These are phyloP conservation scores for Castanea crenata DNA, from an alignment of 306 rosid genomes.

Conservation along the genomic window DNA sequence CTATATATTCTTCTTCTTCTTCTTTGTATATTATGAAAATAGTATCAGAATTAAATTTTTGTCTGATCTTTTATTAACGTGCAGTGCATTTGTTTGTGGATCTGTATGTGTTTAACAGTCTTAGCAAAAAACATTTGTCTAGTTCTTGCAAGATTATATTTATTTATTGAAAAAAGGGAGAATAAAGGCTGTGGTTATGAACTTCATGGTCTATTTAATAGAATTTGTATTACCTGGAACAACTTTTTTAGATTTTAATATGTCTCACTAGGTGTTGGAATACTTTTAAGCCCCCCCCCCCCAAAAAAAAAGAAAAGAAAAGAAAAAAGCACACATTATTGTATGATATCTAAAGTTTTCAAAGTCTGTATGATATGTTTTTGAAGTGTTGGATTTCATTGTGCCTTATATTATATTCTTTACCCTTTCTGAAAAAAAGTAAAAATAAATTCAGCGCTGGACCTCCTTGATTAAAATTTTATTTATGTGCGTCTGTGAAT, in stretches of 20 bases:
- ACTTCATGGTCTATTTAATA: conserved; percentile 13
- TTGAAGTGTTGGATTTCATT: conserved; percentile 13
- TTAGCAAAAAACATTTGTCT: conserved; percentile 17
- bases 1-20: neutral
- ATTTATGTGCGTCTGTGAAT: conserved; percentile 14
- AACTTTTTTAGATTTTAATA: neutral
- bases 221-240: neutral
- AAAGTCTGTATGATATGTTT: conserved; percentile 10
- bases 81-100: neutral
- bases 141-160: neutral
- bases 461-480: conserved; percentile 21
- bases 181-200: conserved; percentile 3
- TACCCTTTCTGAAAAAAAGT: conserved; percentile 1
- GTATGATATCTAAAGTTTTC: conserved; percentile 22
- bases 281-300: neutral
- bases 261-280: neutral
- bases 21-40: conserved; percentile 39
- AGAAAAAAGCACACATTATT: neutral
- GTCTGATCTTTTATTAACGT: conserved; percentile 12
- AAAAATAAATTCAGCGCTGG: conserved; percentile 8
- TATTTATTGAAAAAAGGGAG: conserved; percentile 1
- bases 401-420: conserved; percentile 15
- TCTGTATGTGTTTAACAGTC: neutral
- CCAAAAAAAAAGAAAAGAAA: neutral
- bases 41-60: conserved; percentile 24